Conservation (phyloP, 2,329 filamentous ascomycete genomes). For the Alternaria rosae region DNA sequence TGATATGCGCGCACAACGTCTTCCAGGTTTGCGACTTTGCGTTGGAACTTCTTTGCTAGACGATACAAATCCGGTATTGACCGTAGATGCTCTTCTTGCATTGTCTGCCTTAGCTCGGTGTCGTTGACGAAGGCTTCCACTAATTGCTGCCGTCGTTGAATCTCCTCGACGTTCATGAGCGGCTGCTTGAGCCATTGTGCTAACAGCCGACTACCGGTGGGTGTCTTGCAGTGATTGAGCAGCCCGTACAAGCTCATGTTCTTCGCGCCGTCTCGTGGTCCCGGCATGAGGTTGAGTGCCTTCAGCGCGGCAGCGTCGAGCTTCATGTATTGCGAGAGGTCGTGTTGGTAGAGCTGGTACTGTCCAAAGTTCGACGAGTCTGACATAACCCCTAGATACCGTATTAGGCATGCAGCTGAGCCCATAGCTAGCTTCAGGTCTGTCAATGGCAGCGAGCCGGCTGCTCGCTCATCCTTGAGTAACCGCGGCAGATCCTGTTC, state of each 20-base stretch:
- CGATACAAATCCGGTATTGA: slow-evolving; percentile 94
- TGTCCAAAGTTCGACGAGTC: slow-evolving; percentile 96
- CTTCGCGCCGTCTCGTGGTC: slow-evolving; percentile 91
- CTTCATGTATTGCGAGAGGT: slow-evolving; percentile 97
- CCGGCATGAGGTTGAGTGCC: slow-evolving; percentile 96
- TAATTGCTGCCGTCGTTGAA: slow-evolving; percentile 88
- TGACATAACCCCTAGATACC: slow-evolving; percentile 88
- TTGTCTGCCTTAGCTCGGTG: slow-evolving; percentile 89
- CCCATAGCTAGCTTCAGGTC: slow-evolving; percentile 97
- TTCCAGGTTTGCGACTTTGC: slow-evolving; percentile 87
- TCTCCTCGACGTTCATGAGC: slow-evolving; percentile 87
- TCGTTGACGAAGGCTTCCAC: slow-evolving; percentile 95
- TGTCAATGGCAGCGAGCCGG: slow-evolving; percentile 81
- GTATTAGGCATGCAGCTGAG: slow-evolving; percentile 89
- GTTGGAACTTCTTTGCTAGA: slow-evolving; percentile 92
- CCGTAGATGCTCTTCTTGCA: slow-evolving; percentile 95
- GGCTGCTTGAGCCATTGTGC: slow-evolving; percentile 98
- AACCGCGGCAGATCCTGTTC: slow-evolving; percentile 91
- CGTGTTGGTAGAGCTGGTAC: slow-evolving; percentile 96
- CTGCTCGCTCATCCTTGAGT: slow-evolving; percentile 83
- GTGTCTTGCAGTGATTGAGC: slow-evolving; percentile 97
- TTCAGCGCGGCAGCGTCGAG: slow-evolving; percentile 92
- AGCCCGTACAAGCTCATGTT: slow-evolving; percentile 96
- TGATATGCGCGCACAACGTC: slow-evolving; percentile 97
- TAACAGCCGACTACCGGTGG: slow-evolving; percentile 85